Conservation (phyloP, 148 eudicot genomes). For the Dysphania ambrosioides region DNA sequence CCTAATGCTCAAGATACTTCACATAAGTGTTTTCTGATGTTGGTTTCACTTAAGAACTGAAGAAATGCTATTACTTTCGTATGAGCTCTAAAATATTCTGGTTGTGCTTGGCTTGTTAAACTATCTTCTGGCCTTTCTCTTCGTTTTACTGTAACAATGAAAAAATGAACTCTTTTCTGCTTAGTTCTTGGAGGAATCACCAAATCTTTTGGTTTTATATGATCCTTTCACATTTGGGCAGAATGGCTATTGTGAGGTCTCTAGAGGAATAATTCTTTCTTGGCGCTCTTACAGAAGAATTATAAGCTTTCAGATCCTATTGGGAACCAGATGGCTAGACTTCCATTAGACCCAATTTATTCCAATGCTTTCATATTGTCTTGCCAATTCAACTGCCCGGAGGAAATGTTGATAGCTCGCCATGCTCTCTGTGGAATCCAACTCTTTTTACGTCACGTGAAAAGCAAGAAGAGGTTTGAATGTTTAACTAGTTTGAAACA, state of each 20-base stretch:
- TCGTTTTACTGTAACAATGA: not conserved
- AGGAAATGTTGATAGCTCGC: slow-evolving; percentile 88
- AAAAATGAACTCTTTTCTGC: not conserved
- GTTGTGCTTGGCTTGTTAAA: not conserved
- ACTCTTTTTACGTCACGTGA: slow-evolving; percentile 84
- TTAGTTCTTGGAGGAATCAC: not conserved
- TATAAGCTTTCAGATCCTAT: slow-evolving; percentile 77
- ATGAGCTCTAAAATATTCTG: not conserved
- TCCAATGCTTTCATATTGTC: slow-evolving; percentile 84
- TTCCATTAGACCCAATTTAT: slow-evolving; percentile 80
- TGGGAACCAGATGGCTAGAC: slow-evolving; percentile 85
- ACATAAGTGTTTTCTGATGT: not conserved
- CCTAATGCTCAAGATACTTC: not conserved
- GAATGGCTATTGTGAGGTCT: slow-evolving; percentile 73
- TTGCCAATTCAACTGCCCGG: slow-evolving; percentile 74
- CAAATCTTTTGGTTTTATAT: slow-evolving; percentile 5
- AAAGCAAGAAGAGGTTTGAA: slow-evolving; percentile 76
- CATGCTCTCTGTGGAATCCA: slow-evolving; percentile 95
- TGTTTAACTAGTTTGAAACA: not conserved
- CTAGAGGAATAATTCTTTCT: slow-evolving; percentile 68
- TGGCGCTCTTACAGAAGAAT: slow-evolving; percentile 85
- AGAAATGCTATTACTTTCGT: not conserved
- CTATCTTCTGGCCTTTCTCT: not conserved
- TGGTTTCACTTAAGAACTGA: not conserved
- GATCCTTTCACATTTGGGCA: slow-evolving; percentile 33